phyloP scores from a whole-genome alignment of 2,329 filamentous ascomycete species.

The Pestalotiopsis sp. region DNA sequence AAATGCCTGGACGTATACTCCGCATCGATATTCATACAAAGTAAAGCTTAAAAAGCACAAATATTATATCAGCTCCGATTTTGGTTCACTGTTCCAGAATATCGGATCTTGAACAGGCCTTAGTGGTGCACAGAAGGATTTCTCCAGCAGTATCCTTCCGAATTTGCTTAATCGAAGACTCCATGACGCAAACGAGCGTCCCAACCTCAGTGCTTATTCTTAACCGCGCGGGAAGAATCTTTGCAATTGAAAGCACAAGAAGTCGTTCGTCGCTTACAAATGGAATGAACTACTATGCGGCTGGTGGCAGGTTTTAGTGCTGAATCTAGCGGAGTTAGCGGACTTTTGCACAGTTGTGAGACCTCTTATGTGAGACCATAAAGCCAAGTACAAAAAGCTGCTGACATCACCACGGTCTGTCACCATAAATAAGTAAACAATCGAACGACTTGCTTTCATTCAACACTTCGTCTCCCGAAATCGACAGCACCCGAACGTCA shows the following conservation, averaged over 20 bases:
- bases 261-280: constrained; percentile 3
- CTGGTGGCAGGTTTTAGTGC: background rate
- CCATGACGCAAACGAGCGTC: too few relatives aligned
- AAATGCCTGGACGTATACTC: too few relatives aligned
- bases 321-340: constrained; percentile 4
- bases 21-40: too few relatives aligned
- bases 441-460: background rate
- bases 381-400: background rate
- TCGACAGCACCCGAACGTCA: background rate
- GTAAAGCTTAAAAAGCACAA: too few relatives aligned
- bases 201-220: too few relatives aligned
- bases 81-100: too few relatives aligned
- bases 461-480: too few relatives aligned
- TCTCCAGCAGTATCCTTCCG: too few relatives aligned
- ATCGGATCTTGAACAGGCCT: too few relatives aligned
- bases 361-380: background rate
- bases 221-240: background rate
- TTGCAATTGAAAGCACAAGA: background rate
- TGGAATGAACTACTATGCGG: background rate
- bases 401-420: background rate
- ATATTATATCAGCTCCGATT: too few relatives aligned
- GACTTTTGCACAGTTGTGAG: background rate
- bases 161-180: too few relatives aligned
- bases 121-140: too few relatives aligned
- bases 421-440: background rate